Base-by-base conservation (phyloP, 1,139 yeast species). In the Arxiozyma heterogenica region DNA sequence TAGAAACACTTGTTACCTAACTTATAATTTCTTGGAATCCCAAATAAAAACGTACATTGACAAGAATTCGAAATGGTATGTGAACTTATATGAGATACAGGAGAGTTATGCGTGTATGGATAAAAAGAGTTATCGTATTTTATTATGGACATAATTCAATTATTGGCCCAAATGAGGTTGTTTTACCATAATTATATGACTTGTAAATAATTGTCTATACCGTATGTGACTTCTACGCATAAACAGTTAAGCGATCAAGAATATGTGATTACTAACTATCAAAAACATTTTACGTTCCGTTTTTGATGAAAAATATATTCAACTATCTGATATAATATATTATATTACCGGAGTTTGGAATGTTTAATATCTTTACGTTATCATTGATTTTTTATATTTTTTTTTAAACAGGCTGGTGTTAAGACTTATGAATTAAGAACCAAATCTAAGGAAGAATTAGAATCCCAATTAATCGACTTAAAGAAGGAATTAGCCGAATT, bases 361-460 rank as follows among this genome's bases (percentile, higher is more conserved):
- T 34, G 39, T 34, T 34, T 34, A 18, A 12, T 39, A 21, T 22
- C 20, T 22, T 41, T 12, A 22, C 25, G 15, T 21, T 27, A 22
- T n/a, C 9, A 27, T 41, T 34, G 17, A 34, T 34, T 34, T 34
- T 34, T 34, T 3, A 15, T 34, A 3, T 23, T 23, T 22, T 17
- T 44, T 22, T 44, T 34, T 44, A 8, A 18, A 39, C 39, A 45
- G 95, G 94, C 95, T 80, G 93, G 89, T 77, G 81, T 89, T 76
- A 90, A 86, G 81, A 84, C 95, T 81, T 88, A 80, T 83, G 97
- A 91, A 84, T 86, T 94, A 77, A 89, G 96, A 81, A 86, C 95
- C 77, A 88, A 90, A 81, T 86, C 96, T 76, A 91, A 91, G 89
- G 95, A 89, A 68, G 94, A 90, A 80, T 90, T 93, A 77, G 93